Percentiles rank a stretch among this genome's conserved stretches.
Evolutionary conservation across 495 filamentous ascomycete species (phyloP).

Genomic region (Delitschia confertaspora): DNA sequence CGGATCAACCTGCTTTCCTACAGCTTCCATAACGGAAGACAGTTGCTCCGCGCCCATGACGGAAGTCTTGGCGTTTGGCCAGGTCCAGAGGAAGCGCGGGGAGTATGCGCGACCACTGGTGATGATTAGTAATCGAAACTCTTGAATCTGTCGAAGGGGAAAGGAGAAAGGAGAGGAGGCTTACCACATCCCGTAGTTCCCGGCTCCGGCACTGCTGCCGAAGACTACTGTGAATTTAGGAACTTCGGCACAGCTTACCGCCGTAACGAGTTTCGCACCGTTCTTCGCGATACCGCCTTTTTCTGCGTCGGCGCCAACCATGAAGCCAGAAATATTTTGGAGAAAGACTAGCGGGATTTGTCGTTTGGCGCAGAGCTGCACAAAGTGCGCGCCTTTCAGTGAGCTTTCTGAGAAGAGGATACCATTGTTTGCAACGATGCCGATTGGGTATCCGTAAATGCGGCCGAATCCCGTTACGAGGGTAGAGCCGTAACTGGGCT

Average conservation of each 20-base stretch:
- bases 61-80: slow-evolving; percentile 89
- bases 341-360: slow-evolving; percentile 84
- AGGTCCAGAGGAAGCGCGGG: slow-evolving; percentile 89
- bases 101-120: slow-evolving; percentile 81
- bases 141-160: neutral
- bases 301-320: slow-evolving; percentile 92
- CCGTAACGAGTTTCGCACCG: slow-evolving; percentile 92
- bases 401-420: slow-evolving; percentile 90
- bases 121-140: neutral
- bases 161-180: slow-evolving; percentile 29
- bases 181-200: slow-evolving; percentile 77
- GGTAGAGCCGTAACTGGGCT: slow-evolving; percentile 80
- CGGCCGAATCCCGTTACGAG: slow-evolving; percentile 87
- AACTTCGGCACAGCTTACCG: slow-evolving; percentile 88
- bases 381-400: slow-evolving; percentile 94
- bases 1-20: slow-evolving; percentile 75
- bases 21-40: slow-evolving; percentile 85
- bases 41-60: slow-evolving; percentile 97
- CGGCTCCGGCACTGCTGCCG: slow-evolving; percentile 66
- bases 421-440: slow-evolving; percentile 94
- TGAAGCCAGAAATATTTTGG: slow-evolving; percentile 96
- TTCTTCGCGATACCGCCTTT: slow-evolving; percentile 95
- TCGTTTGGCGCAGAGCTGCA: slow-evolving; percentile 90
- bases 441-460: slow-evolving; percentile 86
- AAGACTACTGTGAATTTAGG: slow-evolving; percentile 97